phyloP scores from a whole-genome alignment of 1,139 yeast genomes.

The Suhomyces taliae region DNA sequence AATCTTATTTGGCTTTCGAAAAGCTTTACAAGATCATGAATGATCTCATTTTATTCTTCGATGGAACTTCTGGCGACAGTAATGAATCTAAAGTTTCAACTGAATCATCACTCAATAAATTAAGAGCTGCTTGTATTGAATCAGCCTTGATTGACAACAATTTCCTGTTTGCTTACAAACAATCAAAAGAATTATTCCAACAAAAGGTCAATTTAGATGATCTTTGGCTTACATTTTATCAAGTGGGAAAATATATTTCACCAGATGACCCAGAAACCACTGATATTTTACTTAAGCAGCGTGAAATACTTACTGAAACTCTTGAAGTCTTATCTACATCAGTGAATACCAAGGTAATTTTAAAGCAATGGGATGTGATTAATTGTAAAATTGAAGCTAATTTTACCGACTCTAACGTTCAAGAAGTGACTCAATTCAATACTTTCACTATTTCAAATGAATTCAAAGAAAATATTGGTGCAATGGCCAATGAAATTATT shows the following conservation, averaged over 20 bases:
- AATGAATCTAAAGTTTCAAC: neutral
- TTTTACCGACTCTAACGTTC: slow-evolving; percentile 7
- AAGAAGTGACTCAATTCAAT: slow-evolving; percentile 3
- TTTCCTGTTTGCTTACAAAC: slow-evolving; percentile 51
- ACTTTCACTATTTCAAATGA: slow-evolving; percentile 2
- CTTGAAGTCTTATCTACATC: slow-evolving; percentile 28
- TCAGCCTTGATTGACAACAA: slow-evolving; percentile 55
- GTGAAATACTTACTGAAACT: slow-evolving; percentile 49
- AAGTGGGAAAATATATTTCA: slow-evolving; percentile 56
- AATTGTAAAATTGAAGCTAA: slow-evolving; percentile 29
- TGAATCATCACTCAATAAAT: slow-evolving; percentile 24
- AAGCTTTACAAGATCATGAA: slow-evolving; percentile 42
- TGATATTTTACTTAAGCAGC: slow-evolving; percentile 38
- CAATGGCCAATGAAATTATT: slow-evolving; percentile 30
- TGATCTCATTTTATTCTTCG: slow-evolving; percentile 39
- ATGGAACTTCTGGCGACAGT: neutral
- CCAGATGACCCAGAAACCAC: slow-evolving; percentile 29
- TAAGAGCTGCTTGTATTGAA: slow-evolving; percentile 57
- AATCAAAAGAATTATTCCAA: slow-evolving; percentile 32
- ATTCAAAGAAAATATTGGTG: slow-evolving; percentile 15
- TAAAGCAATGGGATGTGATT: slow-evolving; percentile 39
- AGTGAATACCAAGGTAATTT: slow-evolving; percentile 30
- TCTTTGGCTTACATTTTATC: slow-evolving; percentile 64
- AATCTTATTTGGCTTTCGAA: slow-evolving; percentile 50
- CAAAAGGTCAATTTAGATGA: slow-evolving; percentile 25